Evolutionary conservation across 2,329 filamentous ascomycete genomes (phyloP), one percentile per base, ranked within the genome.

Genomic region (Bipolaris zeicola): DNA sequence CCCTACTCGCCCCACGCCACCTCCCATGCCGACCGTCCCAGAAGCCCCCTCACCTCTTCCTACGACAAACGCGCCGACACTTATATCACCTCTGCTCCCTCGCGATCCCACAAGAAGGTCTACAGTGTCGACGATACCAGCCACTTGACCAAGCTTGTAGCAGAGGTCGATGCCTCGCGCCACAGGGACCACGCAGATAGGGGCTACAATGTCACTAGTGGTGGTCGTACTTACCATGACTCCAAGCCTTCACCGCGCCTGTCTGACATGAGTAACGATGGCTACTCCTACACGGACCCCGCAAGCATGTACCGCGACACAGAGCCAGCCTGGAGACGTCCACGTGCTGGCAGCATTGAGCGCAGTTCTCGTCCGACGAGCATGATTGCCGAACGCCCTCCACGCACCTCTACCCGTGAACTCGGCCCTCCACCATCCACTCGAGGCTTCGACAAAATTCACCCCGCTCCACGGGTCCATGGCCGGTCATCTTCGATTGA

Each of bases 381-480:
- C 67, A 72, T 81, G 69, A 65, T 80, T 7, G 63, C 78, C 37
- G 76, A 78, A 33, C 75, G 63, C 42, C 72, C 57, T 47, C 66
- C 65, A 16, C 77, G 71, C 64, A 75, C 44, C 44, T 78, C 73
- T n/a, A 58, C 65, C 16, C 70, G 74, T 33, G 75, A 76, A 45
- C 67, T 74, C 2, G 72, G 72, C 14, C 89, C 89, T 2, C 89
- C 90, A 8, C 88, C 88, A 4, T 85, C 87, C 5, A 90, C 86
- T 3, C 81, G 88, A 64, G 89, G 87, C 0, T 86, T 92, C 61
- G 89, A 91, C 65, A 89, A 86, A 75, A 84, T 90, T 61, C 84
- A 84, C 63, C 62, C 52, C 48, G 51, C 71, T 22, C 57, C 60
- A 11, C 62, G 71, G 11, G 58, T 64, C 11, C 66, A 66, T 36